Evolutionary conservation across 1,284 basidiomycete species (phyloP).

Genomic region (Ceratobasidium sp.): DNA sequence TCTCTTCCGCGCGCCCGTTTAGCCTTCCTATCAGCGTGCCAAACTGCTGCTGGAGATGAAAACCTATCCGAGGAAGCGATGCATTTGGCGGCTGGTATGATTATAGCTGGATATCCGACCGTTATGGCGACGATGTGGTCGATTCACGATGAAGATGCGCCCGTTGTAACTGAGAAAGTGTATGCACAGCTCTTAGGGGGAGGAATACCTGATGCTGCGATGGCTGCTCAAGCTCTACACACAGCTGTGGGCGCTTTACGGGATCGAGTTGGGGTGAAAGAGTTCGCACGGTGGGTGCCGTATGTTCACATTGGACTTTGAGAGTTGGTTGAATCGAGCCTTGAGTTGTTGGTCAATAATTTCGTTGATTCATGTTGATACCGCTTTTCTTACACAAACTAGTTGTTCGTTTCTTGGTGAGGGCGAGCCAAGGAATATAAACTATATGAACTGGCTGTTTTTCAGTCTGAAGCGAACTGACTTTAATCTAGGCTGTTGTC

Average conservation of each 20-base stretch:
- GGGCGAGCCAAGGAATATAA: too few species aligned
- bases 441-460: too few species aligned
- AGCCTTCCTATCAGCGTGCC: conserved; percentile 24
- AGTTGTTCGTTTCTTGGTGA: too few species aligned
- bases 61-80: conserved; percentile 13
- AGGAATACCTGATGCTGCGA: too few species aligned
- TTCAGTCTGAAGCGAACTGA: too few species aligned
- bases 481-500: too few species aligned
- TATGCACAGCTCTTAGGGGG: not conserved
- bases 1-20: not conserved
- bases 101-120: conserved; percentile 8
- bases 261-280: not conserved
- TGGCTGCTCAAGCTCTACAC: too few species aligned
- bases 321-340: too few species aligned
- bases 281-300: conserved; percentile 10
- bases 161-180: not conserved
- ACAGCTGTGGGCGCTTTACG: too few species aligned
- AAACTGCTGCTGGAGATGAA: conserved; percentile 4
- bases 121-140: not conserved
- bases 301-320: not conserved
- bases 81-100: conserved; percentile 27
- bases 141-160: not conserved
- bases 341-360: too few species aligned
- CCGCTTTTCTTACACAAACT: too few species aligned
- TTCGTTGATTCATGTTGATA: too few species aligned